Evolutionary conservation across 2,329 filamentous ascomycete genomes (phyloP).

Genomic region (Zymoseptoria passerinii): DNA sequence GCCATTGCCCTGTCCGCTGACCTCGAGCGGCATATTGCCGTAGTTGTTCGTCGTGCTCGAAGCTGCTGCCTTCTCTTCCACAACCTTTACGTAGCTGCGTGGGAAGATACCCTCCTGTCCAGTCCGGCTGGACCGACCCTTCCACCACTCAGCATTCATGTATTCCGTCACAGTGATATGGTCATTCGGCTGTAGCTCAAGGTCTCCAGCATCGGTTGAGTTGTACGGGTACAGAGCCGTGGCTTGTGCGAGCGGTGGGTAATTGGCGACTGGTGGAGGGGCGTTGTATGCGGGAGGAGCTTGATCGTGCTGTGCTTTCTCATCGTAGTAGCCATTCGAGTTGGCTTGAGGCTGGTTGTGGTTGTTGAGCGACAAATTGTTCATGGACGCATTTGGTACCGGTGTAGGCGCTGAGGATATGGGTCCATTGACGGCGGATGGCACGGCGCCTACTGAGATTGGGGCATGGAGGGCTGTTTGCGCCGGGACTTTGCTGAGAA

Average conservation of each 20-base stretch:
- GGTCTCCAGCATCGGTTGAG: conserved; percentile 71
- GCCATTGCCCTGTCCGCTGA: conserved; percentile 49
- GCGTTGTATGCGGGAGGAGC: conserved; percentile 46
- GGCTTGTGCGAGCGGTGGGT: conserved; percentile 59
- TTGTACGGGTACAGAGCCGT: conserved; percentile 78
- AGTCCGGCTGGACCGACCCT: conserved; percentile 76
- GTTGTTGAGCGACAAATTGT: conserved; percentile 30
- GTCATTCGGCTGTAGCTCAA: conserved; percentile 74
- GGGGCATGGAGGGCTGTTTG: conserved; percentile 51
- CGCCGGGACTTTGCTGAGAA: conserved; percentile 64
- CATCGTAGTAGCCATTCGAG: conserved; percentile 17
- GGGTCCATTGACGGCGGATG: conserved; percentile 20
- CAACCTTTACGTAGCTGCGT: conserved; percentile 70
- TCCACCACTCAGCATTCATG: conserved; percentile 97
- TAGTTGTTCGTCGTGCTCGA: conserved; percentile 51
- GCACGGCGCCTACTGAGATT: conserved; percentile 30
- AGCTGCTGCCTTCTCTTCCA: conserved; percentile 53
- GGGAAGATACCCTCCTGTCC: conserved; percentile 89
- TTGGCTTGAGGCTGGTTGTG: conserved; percentile 19
- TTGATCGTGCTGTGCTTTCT: conserved; percentile 36
- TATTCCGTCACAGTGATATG: conserved; percentile 73
- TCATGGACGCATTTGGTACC: conserved; percentile 22
- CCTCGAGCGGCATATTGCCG: conserved; percentile 62
- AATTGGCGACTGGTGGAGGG: conserved; percentile 39
- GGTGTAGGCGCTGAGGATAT: conserved; percentile 11